Conservation (phyloP, 2,329 filamentous ascomycete species). For the Arachnomyces sp. region DNA sequence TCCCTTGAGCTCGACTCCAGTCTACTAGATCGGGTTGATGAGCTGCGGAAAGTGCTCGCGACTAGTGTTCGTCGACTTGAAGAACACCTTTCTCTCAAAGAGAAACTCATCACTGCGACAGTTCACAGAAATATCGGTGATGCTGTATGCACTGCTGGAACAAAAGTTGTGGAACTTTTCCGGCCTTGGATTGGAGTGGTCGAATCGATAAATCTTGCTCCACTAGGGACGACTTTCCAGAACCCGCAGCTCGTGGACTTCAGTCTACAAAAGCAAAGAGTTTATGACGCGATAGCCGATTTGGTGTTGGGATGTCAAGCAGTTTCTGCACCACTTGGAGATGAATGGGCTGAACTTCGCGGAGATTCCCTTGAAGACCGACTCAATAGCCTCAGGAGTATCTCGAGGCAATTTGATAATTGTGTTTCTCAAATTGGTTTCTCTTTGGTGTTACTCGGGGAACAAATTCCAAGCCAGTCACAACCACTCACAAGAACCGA, state of each 20-base stretch:
- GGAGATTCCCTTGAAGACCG: slow-evolving; percentile 84
- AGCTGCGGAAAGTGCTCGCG: slow-evolving; percentile 76
- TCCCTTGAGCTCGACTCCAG: slow-evolving; percentile 65
- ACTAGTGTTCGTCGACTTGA: slow-evolving; percentile 80
- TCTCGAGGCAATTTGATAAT: slow-evolving; percentile 72
- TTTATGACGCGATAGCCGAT: slow-evolving; percentile 90
- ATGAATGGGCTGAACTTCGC: slow-evolving; percentile 92
- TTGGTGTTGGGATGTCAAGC: slow-evolving; percentile 80
- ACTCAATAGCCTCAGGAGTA: slow-evolving; percentile 67
- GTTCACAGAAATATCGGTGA: slow-evolving; percentile 75
- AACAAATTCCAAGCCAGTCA: slow-evolving; percentile 58
- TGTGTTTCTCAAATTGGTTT: slow-evolving; percentile 82
- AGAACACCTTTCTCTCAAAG: slow-evolving; percentile 66
- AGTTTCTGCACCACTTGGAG: slow-evolving; percentile 80
- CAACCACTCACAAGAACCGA: slow-evolving; percentile 36
- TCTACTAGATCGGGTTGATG: slow-evolving; percentile 73
- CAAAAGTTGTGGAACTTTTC: slow-evolving; percentile 78
- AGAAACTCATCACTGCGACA: slow-evolving; percentile 72
- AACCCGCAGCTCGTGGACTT: slow-evolving; percentile 83
- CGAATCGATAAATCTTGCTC: slow-evolving; percentile 82
- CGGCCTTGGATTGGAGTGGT: slow-evolving; percentile 82
- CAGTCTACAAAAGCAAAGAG: slow-evolving; percentile 78
- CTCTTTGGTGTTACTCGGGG: slow-evolving; percentile 76
- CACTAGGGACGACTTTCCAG: slow-evolving; percentile 67
- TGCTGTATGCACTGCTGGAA: slow-evolving; percentile 67